Evolutionary conservation across 2,329 filamentous ascomycete genomes (phyloP), one percentile per base, ranked within the genome.

Genomic region (Fusarium guadeloupense): DNA sequence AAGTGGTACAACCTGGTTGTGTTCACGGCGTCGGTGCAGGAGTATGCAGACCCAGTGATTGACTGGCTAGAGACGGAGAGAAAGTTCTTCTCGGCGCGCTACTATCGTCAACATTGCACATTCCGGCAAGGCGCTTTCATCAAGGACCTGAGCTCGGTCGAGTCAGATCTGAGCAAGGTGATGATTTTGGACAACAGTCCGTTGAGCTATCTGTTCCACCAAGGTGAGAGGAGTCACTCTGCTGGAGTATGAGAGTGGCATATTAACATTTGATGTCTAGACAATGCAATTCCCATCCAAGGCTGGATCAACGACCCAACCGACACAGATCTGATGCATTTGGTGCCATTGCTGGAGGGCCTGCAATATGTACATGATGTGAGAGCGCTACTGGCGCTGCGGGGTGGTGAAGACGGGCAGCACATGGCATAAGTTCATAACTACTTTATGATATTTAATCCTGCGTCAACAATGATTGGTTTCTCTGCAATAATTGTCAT

Each of bases 171-270:
- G 72, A 97, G 93, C 79, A 96, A 93, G 78, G 95, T 99, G 58
- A 97, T 98, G 90, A 99, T 99, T 74, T 82, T 99, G 76, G 95
- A 99, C 80, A 99, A 99, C 74, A 97, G 93, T 76, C 95, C 95
- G 50, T 86, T 97, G 81, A 97, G 93, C 79, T 99, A 98, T 78
- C 91, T 97, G 79, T 98, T 98, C 78, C 94, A 98, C 74, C 93
- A 97, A 88, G 94, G 95, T 95, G 80, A 73, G 85, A 84, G 30
- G 13, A 14, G 20, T 17, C 30, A 21, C 25, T 37, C 19, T n/a
- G 14, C 9, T 17, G 10, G 3, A 10, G 30, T 19, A 20, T 38
- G 26, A 16, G 40, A 21, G 26, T 17, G 23, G 30, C 19, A 9
- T 47, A 35, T 47, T 68, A 21, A 64, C 64, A 35, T 6, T 8